phyloP scores from a whole-genome alignment of 2,329 filamentous ascomycete genomes.

The Lasiodiplodia hormozganensis region DNA sequence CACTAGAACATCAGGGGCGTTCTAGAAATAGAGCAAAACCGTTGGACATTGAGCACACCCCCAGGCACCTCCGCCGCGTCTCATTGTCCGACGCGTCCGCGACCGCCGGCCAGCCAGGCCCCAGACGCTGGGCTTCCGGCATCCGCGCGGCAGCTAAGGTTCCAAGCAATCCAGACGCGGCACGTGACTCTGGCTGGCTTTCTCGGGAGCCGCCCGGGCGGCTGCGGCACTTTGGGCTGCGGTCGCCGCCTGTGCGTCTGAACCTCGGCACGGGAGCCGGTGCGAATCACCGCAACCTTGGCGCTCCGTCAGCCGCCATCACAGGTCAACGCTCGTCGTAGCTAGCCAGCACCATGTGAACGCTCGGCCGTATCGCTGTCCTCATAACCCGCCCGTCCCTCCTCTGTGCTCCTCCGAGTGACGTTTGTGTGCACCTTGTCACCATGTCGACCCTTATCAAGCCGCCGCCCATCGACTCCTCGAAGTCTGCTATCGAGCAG shows the following conservation, averaged over 20 bases:
- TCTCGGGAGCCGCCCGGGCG: constrained; percentile 10
- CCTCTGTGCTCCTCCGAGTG: neutral
- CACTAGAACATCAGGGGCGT: constrained; percentile 27
- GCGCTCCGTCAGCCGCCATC: neutral
- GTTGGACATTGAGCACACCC: neutral
- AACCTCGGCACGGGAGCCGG: constrained; percentile 6
- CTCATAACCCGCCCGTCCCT: neutral
- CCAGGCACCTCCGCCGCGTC: constrained; percentile 3
- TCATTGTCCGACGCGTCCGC: constrained; percentile 7
- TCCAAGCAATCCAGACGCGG: neutral
- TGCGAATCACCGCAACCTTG: constrained; percentile 5
- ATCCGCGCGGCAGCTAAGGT: neutral
- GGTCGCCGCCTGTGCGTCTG: constrained; percentile 4
- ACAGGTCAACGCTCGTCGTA: neutral
- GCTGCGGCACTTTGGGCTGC: neutral
- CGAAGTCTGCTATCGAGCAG: constrained; percentile 85
- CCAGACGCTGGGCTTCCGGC: constrained; percentile 3
- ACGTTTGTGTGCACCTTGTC: neutral
- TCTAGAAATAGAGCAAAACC: constrained; percentile 20
- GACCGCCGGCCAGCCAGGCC: neutral
- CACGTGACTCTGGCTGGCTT: neutral
- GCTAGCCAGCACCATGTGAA: constrained; percentile 17
- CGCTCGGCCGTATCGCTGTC: constrained; percentile 10
- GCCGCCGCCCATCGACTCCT: constrained; percentile 74
- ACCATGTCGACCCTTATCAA: constrained; percentile 69